Percentiles rank a stretch among this genome's conserved stretches.
Evolutionary conservation across 495 filamentous ascomycete genomes (phyloP).

Genomic region (Glarea lozoyensis): DNA sequence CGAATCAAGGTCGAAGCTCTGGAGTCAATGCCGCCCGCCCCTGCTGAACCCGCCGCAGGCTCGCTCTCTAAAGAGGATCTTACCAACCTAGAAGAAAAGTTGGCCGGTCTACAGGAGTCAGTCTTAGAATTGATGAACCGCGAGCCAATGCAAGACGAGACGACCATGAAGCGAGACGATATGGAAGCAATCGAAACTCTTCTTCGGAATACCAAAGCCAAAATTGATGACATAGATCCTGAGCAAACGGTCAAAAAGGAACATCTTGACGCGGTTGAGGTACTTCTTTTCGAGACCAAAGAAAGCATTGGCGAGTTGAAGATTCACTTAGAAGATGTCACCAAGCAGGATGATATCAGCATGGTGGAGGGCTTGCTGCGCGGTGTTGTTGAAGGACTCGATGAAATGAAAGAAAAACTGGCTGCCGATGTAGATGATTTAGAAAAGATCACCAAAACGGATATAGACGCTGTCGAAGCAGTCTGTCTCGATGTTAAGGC

Average conservation of each 20-base stretch:
- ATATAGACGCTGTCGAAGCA: slow-evolving; percentile 68
- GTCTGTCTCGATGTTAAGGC: slow-evolving; percentile 74
- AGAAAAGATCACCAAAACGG: slow-evolving; percentile 65
- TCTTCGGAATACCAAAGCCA: slow-evolving; percentile 72
- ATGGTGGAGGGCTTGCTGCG: slow-evolving; percentile 68
- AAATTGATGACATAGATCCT: slow-evolving; percentile 67
- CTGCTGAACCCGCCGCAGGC: slow-evolving; percentile 26
- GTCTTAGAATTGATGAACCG: slow-evolving; percentile 37
- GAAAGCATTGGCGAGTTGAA: slow-evolving; percentile 54
- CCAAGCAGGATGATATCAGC: slow-evolving; percentile 67
- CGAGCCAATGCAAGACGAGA: slow-evolving; percentile 29
- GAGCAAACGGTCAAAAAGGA: slow-evolving; percentile 58
- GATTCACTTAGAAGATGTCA: slow-evolving; percentile 49
- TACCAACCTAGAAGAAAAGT: slow-evolving; percentile 18
- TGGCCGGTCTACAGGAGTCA: slow-evolving; percentile 43
- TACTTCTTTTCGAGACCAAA: slow-evolving; percentile 59
- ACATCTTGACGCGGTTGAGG: slow-evolving; percentile 66
- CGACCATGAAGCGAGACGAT: slow-evolving; percentile 58
- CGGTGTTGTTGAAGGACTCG: slow-evolving; percentile 62
- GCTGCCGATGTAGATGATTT: slow-evolving; percentile 51
- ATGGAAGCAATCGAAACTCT: slow-evolving; percentile 83
- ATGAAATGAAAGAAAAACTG: slow-evolving; percentile 62
- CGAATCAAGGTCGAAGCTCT: slow-evolving; percentile 76
- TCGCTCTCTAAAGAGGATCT: slow-evolving; percentile 20
- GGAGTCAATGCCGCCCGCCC: slow-evolving; percentile 45